A percentile compares a stretch with the other conserved stretches of the same genome.
phyloP scores from a whole-genome alignment of 1,139 yeast genomes.

The Saccharomycopsis phalli region DNA sequence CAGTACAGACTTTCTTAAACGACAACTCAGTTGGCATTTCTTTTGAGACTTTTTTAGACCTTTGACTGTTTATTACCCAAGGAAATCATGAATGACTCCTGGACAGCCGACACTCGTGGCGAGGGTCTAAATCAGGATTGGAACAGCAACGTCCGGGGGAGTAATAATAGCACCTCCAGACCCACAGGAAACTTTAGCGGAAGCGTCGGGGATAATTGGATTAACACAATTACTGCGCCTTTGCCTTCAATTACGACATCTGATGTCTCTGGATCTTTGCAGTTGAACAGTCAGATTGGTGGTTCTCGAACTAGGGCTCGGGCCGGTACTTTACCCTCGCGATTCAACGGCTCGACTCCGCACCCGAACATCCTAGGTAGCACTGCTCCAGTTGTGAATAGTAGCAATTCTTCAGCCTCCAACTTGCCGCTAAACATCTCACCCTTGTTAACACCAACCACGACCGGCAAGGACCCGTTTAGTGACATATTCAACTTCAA shows the following conservation, averaged over 20 bases:
- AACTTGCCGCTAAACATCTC: conserved; percentile 22
- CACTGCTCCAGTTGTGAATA: conserved; percentile 23
- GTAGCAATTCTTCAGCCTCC: conserved; percentile 25
- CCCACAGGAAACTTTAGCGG: too few species aligned
- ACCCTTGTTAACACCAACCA: conserved; percentile 20
- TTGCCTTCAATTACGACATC: not conserved
- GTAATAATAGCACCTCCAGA: not conserved
- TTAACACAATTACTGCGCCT: too few species aligned
- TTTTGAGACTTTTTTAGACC: too few species aligned
- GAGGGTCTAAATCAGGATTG: not conserved
- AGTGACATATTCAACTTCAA: conserved; percentile 12
- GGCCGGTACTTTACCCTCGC: conserved; percentile 51
- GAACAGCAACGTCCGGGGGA: not conserved
- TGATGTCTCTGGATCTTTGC: not conserved
- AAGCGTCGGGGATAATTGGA: too few species aligned
- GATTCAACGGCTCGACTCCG: conserved; percentile 25
- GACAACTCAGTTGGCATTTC: too few species aligned
- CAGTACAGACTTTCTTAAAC: too few species aligned
- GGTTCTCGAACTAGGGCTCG: conserved; percentile 37
- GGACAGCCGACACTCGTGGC: not conserved
- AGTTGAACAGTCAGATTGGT: conserved; percentile 24
- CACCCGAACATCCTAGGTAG: conserved; percentile 15
- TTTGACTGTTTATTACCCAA: too few species aligned
- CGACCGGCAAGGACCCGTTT: conserved; percentile 14
- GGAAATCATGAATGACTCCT: too few species aligned